A percentile compares a stretch with the other conserved stretches of the same genome.
Conservation (phyloP, 192 early-diverging fungal genomes). For the Umbelopsis sp. region DNA sequence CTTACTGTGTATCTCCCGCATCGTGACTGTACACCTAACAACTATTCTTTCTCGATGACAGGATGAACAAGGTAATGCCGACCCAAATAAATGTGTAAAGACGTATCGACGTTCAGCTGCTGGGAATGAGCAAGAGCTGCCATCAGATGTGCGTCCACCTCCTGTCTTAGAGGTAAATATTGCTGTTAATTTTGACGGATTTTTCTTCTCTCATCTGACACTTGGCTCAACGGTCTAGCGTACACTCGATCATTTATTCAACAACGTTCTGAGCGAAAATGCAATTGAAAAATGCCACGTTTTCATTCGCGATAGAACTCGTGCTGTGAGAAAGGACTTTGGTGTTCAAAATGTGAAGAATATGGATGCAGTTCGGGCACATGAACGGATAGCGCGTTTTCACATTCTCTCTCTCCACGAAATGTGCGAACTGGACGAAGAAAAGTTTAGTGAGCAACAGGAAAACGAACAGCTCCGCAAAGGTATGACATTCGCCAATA, state of each 20-base stretch:
- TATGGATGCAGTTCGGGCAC: constrained; percentile 61
- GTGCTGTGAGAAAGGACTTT: constrained; percentile 86
- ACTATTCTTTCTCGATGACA: not conserved
- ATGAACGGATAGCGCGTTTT: constrained; percentile 87
- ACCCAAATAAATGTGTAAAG: constrained; percentile 76
- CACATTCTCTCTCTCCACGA: constrained; percentile 79
- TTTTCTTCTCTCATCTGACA: not conserved
- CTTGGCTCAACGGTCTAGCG: constrained; percentile 16
- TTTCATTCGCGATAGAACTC: constrained; percentile 85
- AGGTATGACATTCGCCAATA: constrained; percentile 46
- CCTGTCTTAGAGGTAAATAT: constrained; percentile 61
- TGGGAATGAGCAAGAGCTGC: constrained; percentile 82
- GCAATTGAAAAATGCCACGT: constrained; percentile 67
- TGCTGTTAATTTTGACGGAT: not conserved
- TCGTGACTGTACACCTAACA: not conserved
- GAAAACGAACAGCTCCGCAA: constrained; percentile 90
- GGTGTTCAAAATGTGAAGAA: constrained; percentile 82
- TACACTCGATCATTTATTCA: constrained; percentile 71
- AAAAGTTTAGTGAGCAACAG: constrained; percentile 69
- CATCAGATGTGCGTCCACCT: constrained; percentile 87
- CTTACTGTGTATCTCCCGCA: not conserved
- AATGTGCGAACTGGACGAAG: constrained; percentile 64
- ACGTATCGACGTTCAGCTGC: constrained; percentile 84
- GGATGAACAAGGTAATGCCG: constrained; percentile 34
- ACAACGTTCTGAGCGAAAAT: constrained; percentile 52